Conservation (phyloP, 2,329 filamentous ascomycete genomes). For the Xylaria arbuscula region DNA sequence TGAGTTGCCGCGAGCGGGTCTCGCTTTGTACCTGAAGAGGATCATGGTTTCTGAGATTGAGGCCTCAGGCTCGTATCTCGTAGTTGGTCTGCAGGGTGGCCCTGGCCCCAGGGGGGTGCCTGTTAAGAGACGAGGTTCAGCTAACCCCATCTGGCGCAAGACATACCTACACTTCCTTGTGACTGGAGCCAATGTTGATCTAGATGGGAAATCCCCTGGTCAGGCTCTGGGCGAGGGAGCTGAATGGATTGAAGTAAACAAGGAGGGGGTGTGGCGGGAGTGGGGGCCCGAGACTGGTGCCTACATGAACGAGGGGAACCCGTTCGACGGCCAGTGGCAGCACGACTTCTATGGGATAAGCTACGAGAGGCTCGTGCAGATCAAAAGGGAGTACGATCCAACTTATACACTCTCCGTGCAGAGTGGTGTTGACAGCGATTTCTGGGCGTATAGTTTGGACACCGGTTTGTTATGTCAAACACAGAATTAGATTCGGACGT, state of each 20-base stretch:
- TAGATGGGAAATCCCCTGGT: background rate
- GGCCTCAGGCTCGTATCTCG: background rate
- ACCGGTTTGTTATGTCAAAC: conserved; percentile 2
- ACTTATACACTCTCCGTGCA: conserved; percentile 10
- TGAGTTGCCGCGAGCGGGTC: background rate
- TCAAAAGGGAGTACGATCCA: conserved; percentile 9
- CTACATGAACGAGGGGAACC: conserved; percentile 6
- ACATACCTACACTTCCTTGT: background rate
- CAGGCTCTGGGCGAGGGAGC: background rate
- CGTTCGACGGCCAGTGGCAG: conserved; percentile 3
- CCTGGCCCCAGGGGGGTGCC: background rate
- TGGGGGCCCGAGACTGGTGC: conserved; percentile 10
- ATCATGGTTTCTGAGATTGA: conserved; percentile 7
- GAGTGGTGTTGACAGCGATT: conserved; percentile 9
- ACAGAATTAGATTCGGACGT: too few relatives aligned
- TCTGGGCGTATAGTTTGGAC: conserved; percentile 1
- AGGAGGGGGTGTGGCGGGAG: background rate
- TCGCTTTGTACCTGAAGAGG: background rate
- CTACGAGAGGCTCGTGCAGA: conserved; percentile 4
- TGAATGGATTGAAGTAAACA: background rate
- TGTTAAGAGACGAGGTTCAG: background rate
- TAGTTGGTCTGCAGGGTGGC: conserved; percentile 3
- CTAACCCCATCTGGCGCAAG: conserved; percentile 5
- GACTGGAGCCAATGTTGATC: background rate
- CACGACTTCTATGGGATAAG: background rate